Evolutionary conservation across 257 asterid genomes (phyloP).

Genomic region (Nicotiana knightiana): DNA sequence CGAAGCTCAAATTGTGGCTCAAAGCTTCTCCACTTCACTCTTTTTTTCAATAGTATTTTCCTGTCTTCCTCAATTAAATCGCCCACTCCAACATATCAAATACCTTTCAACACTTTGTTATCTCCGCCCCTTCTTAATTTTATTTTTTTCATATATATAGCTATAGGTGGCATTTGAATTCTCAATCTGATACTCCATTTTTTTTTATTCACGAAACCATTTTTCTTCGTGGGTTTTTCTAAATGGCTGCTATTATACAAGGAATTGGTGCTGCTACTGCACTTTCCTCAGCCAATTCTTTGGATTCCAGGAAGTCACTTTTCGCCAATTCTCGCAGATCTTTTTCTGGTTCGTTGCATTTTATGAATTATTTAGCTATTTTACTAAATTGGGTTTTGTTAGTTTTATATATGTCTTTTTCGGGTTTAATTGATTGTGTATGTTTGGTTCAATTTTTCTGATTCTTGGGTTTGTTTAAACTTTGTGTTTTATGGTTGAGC

Average conservation of each 20-base stretch:
- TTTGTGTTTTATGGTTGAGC: background rate
- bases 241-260: slow-evolving; percentile 43
- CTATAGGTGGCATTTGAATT: background rate
- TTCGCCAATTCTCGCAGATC: slow-evolving; percentile 29
- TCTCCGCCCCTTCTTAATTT: background rate
- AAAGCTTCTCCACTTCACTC: background rate
- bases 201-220: background rate
- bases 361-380: background rate
- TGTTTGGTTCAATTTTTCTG: background rate
- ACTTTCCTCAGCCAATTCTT: slow-evolving; percentile 34
- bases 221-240: background rate
- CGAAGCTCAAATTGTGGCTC: background rate
- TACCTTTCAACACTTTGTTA: background rate
- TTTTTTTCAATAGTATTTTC: background rate
- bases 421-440: background rate
- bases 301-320: slow-evolving; percentile 18
- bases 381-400: background rate
- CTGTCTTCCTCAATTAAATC: background rate
- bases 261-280: slow-evolving; percentile 48
- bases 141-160: background rate
- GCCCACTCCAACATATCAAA: background rate
- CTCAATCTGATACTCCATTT: background rate
- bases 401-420: background rate
- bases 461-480: background rate
- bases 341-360: slow-evolving; percentile 30